Evolutionary conservation across 1,139 yeast genomes (phyloP).

Genomic region (Candida albicans): DNA sequence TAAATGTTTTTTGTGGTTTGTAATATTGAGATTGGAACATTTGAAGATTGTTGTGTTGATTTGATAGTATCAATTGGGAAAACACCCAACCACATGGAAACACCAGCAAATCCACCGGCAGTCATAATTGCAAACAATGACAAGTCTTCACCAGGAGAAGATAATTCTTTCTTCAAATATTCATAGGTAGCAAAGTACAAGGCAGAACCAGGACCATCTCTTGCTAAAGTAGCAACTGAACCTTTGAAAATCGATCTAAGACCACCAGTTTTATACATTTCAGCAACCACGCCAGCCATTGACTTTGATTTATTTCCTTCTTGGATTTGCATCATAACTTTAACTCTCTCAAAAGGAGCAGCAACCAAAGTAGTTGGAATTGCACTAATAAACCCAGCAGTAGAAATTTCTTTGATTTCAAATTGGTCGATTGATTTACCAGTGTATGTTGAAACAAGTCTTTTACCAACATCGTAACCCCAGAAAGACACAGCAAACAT

Average conservation of each 20-base stretch:
- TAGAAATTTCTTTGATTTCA: conserved; percentile 68
- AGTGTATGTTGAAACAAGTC: conserved; percentile 52
- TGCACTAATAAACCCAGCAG: conserved; percentile 96
- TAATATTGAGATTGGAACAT: conserved; percentile 55
- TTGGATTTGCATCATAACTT: conserved; percentile 88
- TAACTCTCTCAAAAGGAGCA: conserved; percentile 95
- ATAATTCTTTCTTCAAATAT: conserved; percentile 62
- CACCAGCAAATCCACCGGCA: conserved; percentile 96
- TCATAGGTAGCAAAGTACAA: conserved; percentile 95
- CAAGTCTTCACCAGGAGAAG: conserved; percentile 56
- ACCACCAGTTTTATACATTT: conserved; percentile 81
- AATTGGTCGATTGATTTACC: conserved; percentile 46
- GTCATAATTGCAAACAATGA: conserved; percentile 74
- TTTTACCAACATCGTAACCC: conserved; percentile 96
- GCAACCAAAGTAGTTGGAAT: conserved; percentile 93
- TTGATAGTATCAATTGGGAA: conserved; percentile 97
- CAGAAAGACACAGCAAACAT: conserved; percentile 98
- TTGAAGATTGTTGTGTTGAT: conserved; percentile 76
- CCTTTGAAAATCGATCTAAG: conserved; percentile 85
- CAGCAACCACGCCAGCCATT: conserved; percentile 62
- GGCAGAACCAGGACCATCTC: conserved; percentile 99
- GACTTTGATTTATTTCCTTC: conserved; percentile 51
- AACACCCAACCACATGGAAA: conserved; percentile 94
- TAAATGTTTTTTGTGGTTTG: conserved; percentile 67
- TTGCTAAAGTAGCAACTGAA: conserved; percentile 84